phyloP scores from a whole-genome alignment of 2,329 filamentous ascomycete genomes.

The Teratosphaeria destructans region DNA sequence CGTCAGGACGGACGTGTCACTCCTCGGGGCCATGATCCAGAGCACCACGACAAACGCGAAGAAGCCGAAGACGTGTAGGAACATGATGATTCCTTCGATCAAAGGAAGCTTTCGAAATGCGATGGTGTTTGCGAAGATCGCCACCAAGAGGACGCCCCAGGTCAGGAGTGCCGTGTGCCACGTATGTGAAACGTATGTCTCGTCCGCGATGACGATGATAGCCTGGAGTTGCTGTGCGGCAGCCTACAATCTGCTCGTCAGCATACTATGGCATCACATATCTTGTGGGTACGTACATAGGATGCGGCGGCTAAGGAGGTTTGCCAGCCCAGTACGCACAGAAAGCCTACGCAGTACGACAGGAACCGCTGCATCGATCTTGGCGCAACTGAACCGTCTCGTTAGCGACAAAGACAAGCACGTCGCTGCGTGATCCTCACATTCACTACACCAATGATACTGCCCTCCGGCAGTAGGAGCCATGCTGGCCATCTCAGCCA shows the following conservation, averaged over 20 bases:
- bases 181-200: conserved; percentile 14
- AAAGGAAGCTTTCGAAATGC: conserved; percentile 19
- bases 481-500: conserved; percentile 4
- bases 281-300: conserved; percentile 7
- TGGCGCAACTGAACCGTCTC: conserved; percentile 23
- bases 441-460: conserved; percentile 2
- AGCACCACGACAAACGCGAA: conserved; percentile 20
- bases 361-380: conserved; percentile 45
- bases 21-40: conserved; percentile 14
- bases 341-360: conserved; percentile 42
- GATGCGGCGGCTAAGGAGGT: conserved; percentile 25
- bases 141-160: not conserved
- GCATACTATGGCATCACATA: not conserved
- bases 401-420: not conserved
- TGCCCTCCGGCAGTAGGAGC: conserved; percentile 1
- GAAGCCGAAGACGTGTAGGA: conserved; percentile 21
- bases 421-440: not conserved
- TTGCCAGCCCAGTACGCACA: conserved; percentile 23
- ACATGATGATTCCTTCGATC: conserved; percentile 19
- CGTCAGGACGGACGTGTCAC: not conserved
- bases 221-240: conserved; percentile 19
- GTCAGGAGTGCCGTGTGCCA: conserved; percentile 8
- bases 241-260: conserved; percentile 9
- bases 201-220: conserved; percentile 16
- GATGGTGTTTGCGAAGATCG: conserved; percentile 22